Conservation (phyloP, 108 stramenopile species). For the Conticribra weissflogii region DNA sequence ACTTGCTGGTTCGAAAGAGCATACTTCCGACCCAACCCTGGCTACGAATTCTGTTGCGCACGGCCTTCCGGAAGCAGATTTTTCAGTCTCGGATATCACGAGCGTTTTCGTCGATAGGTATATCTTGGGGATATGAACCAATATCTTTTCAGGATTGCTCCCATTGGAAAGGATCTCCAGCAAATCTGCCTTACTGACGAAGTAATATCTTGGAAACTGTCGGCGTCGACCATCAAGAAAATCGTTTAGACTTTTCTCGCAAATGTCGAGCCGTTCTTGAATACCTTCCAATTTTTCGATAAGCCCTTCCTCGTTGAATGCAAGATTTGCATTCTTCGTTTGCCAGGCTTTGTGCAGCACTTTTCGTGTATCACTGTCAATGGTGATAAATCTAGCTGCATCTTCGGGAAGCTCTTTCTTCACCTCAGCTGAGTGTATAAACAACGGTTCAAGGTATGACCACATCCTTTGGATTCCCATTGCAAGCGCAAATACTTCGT, state of each 20-base stretch:
- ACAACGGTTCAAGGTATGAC: conserved; percentile 86
- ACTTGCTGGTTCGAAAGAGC: conserved; percentile 69
- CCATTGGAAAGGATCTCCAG: conserved; percentile 88
- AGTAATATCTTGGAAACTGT: conserved; percentile 87
- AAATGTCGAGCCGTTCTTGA: conserved; percentile 72
- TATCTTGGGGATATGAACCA: conserved; percentile 77
- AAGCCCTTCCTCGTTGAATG: conserved; percentile 75
- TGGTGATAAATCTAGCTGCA: conserved; percentile 70
- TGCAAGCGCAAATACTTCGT: conserved; percentile 64
- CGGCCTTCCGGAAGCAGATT: conserved; percentile 43
- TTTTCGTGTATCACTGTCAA: conserved; percentile 67
- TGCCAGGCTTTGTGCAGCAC: conserved; percentile 61
- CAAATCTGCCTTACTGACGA: conserved; percentile 78
- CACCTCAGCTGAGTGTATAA: conserved; percentile 84
- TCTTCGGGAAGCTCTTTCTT: conserved; percentile 84
- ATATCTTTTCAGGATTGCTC: conserved; percentile 63
- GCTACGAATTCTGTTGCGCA: conserved; percentile 63
- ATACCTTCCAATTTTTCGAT: conserved; percentile 58
- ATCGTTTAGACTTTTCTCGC: conserved; percentile 81
- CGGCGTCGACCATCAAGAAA: conserved; percentile 81
- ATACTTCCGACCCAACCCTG: conserved; percentile 68
- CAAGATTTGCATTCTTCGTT: conserved; percentile 58
- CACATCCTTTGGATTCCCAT: conserved; percentile 83
- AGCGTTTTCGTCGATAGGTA: conserved; percentile 78
- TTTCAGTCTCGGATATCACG: conserved; percentile 31